Conservation (phyloP, 495 filamentous ascomycete species). For the Podospora pseudocomata region DNA sequence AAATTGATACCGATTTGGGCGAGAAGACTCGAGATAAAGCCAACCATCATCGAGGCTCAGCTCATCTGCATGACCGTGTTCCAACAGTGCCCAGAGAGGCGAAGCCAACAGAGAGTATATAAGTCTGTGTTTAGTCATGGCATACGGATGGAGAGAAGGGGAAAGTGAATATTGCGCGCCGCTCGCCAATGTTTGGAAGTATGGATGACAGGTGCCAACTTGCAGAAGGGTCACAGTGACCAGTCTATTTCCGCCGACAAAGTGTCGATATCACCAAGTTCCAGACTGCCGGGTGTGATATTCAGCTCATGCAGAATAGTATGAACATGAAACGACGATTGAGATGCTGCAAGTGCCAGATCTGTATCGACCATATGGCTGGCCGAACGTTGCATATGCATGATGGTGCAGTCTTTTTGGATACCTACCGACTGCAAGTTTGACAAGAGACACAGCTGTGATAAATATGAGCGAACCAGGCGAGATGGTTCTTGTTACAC, state of each 20-base stretch:
- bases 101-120: not conserved
- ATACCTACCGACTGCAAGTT: not conserved
- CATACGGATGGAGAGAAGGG: not conserved
- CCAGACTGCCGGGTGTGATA: not conserved
- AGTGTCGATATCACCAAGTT: not conserved
- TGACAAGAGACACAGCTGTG: not conserved
- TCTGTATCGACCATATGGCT: not conserved
- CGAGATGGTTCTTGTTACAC: not conserved
- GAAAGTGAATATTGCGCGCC: not conserved
- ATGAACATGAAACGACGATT: not conserved
- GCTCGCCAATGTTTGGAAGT: slow-evolving; percentile 3
- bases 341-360: not conserved
- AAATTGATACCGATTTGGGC: not conserved
- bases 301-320: not conserved
- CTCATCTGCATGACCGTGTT: not conserved
- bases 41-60: not conserved
- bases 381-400: not conserved
- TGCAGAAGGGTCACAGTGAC: not conserved
- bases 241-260: not conserved
- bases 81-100: not conserved
- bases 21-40: not conserved
- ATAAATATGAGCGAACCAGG: not conserved
- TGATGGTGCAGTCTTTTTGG: not conserved
- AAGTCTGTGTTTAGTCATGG: not conserved
- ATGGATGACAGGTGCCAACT: not conserved